Percentiles rank a stretch among this genome's conserved stretches.
These are phyloP conservation scores for Rhynchospora tenuis DNA, from an alignment of 176 grass and related monocot species.

Conservation along the genomic window DNA sequence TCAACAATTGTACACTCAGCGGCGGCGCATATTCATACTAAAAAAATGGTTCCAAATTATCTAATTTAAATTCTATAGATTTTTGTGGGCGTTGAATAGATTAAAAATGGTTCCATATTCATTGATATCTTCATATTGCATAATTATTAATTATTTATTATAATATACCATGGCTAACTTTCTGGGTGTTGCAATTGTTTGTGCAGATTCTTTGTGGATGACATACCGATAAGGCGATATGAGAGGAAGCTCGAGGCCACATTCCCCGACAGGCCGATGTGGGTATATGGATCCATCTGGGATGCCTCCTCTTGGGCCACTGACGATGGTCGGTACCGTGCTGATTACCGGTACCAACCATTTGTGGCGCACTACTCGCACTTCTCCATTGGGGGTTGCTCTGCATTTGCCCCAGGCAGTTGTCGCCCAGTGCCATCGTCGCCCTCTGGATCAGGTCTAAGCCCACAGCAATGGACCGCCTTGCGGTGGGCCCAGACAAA, in stretches of 20 bases:
- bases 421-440: constrained; percentile 39
- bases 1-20: neutral
- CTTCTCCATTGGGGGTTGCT: constrained; percentile 43
- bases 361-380: constrained; percentile 37
- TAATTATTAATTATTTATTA: neutral
- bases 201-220: constrained; percentile 64
- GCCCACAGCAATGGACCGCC: constrained; percentile 29
- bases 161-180: neutral
- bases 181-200: neutral
- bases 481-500: constrained; percentile 60
- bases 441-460: constrained; percentile 38
- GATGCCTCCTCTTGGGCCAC: constrained; percentile 82
- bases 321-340: constrained; percentile 52
- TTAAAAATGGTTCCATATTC: too few species aligned
- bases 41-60: neutral
- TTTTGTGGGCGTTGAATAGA: neutral
- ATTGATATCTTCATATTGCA: neutral
- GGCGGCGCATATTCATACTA: neutral
- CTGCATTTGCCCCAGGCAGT: neutral
- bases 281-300: constrained; percentile 85
- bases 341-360: constrained; percentile 72
- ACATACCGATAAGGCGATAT: constrained; percentile 61
- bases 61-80: neutral
- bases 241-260: constrained; percentile 47
- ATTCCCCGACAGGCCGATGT: constrained; percentile 61